Conservation (phyloP, 1,284 basidiomycete species). For the Rhizopogon hawkerae region DNA sequence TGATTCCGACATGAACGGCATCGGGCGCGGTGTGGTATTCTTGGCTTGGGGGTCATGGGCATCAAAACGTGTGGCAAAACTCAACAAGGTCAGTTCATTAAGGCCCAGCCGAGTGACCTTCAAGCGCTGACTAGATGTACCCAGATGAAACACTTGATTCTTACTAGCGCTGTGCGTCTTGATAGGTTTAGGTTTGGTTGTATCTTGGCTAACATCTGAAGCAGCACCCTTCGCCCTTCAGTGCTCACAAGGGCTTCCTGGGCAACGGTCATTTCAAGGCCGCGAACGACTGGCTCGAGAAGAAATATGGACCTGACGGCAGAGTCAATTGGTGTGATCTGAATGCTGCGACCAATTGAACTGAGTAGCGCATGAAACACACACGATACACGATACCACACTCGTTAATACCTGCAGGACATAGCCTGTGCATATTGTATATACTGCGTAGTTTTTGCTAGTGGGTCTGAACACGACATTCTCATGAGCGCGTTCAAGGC, state of each 20-base stretch:
- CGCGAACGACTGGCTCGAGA: constrained; percentile 77
- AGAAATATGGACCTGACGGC: constrained; percentile 63
- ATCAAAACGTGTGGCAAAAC: constrained; percentile 72
- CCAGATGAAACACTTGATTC: constrained; percentile 78
- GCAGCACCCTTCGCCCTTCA: constrained; percentile 77
- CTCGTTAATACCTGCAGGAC: constrained; percentile 5
- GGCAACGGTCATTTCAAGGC: constrained; percentile 87
- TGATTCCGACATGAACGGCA: constrained; percentile 37
- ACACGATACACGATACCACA: constrained; percentile 14
- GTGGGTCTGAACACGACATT: background rate
- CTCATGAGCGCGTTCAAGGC: no score
- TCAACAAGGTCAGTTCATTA: constrained; percentile 56
- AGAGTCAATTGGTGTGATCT: constrained; percentile 72
- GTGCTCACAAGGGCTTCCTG: constrained; percentile 78
- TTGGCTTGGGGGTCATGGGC: constrained; percentile 89
- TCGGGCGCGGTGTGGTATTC: constrained; percentile 73
- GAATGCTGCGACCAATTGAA: constrained; percentile 8
- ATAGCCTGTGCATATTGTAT: constrained; percentile 16
- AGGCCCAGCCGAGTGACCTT: constrained; percentile 7
- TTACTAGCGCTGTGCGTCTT: constrained; percentile 64
- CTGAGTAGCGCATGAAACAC: background rate
- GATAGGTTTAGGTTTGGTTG: constrained; percentile 9
- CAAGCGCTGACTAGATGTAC: constrained; percentile 15
- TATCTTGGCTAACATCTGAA: constrained; percentile 19
- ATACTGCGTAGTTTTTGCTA: constrained; percentile 9